Evolutionary conservation across 2,329 filamentous ascomycete genomes (phyloP).

Genomic region (Aureobasidium mangrovei): DNA sequence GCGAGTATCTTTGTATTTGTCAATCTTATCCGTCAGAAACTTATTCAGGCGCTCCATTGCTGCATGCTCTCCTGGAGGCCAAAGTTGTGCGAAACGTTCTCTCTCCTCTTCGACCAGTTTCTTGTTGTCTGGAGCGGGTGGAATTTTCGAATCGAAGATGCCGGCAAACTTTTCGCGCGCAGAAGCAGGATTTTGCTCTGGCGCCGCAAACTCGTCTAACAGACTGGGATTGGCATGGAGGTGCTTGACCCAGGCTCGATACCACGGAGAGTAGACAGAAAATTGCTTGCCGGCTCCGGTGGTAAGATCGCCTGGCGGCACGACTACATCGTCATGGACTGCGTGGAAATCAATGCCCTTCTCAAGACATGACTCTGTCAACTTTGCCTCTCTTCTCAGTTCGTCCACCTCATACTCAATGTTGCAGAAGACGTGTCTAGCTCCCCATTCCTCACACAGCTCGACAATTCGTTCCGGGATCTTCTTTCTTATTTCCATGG

Average conservation of each 20-base stretch:
- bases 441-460: slow-evolving; percentile 62
- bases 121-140: slow-evolving; percentile 56
- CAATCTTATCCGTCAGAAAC: slow-evolving; percentile 58
- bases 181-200: slow-evolving; percentile 50
- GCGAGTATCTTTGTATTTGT: slow-evolving; percentile 53
- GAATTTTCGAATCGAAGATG: slow-evolving; percentile 67
- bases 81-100: slow-evolving; percentile 49
- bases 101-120: slow-evolving; percentile 50
- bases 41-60: slow-evolving; percentile 54
- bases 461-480: slow-evolving; percentile 55
- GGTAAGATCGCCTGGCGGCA: slow-evolving; percentile 60
- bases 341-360: slow-evolving; percentile 61
- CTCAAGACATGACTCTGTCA: slow-evolving; percentile 54
- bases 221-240: slow-evolving; percentile 61
- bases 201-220: slow-evolving; percentile 52
- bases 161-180: slow-evolving; percentile 62
- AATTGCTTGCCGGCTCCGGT: slow-evolving; percentile 69
- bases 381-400: slow-evolving; percentile 61
- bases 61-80: slow-evolving; percentile 69
- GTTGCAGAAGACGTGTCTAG: slow-evolving; percentile 69
- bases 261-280: slow-evolving; percentile 79
- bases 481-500: slow-evolving; percentile 54
- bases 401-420: slow-evolving; percentile 92
- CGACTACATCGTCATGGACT: slow-evolving; percentile 73
- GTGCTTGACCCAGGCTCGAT: slow-evolving; percentile 63